These are phyloP conservation scores for Lantana camara DNA, from an alignment of 257 asterid genomes.

Conservation along the genomic window DNA sequence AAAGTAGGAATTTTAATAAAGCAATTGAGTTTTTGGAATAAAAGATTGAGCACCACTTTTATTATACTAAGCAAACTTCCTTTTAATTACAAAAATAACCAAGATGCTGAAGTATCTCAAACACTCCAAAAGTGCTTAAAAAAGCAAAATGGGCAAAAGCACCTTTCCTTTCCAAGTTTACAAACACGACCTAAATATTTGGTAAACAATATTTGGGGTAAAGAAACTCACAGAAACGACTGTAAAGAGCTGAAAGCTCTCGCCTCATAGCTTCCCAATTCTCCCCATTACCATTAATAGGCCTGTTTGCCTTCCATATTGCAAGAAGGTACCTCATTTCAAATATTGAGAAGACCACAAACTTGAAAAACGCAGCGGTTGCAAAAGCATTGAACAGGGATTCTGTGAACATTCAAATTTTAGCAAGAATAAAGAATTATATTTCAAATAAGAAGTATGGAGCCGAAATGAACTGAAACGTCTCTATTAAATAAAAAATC, in stretches of 20 bases:
- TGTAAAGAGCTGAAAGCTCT: conserved; percentile 90
- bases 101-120: too few relatives aligned
- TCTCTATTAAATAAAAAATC: neutral
- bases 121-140: too few relatives aligned
- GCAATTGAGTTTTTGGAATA: too few relatives aligned
- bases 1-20: too few relatives aligned
- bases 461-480: neutral
- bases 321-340: conserved; percentile 99
- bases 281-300: conserved; percentile 65
- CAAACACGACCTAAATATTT: too few relatives aligned
- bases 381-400: conserved; percentile 97
- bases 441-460: neutral
- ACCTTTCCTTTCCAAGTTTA: too few relatives aligned
- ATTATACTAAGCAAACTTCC: too few relatives aligned
- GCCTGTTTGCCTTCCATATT: conserved; percentile 93
- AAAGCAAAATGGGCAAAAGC: too few relatives aligned
- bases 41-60: too few relatives aligned
- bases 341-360: conserved; percentile 95
- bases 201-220: neutral
- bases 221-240: conserved; percentile 88
- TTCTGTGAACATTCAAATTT: conserved; percentile 48
- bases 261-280: conserved; percentile 97
- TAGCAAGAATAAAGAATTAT: conserved; percentile 4
- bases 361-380: conserved; percentile 97
- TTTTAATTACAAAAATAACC: too few relatives aligned